These are phyloP conservation scores for Exophiala aquamarina DNA, from an alignment of 2,329 filamentous ascomycete genomes.

Conservation along the genomic window DNA sequence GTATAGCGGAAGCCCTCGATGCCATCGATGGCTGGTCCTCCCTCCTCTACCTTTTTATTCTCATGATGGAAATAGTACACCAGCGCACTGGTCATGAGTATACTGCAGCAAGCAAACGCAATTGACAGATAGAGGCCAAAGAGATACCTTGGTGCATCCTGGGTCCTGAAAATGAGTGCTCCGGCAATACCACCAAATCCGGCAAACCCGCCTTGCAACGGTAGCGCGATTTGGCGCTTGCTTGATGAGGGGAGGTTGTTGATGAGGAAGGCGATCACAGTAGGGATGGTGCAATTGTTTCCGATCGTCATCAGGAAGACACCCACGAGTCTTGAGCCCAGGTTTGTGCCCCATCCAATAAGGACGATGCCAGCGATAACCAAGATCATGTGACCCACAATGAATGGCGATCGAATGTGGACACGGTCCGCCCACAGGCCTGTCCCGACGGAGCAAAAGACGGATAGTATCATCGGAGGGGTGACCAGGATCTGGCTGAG, in stretches of 20 bases:
- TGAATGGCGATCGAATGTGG: constrained; percentile 7
- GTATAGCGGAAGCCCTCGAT: constrained; percentile 39
- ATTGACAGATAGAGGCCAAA: constrained; percentile 29
- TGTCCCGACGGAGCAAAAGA: constrained; percentile 3
- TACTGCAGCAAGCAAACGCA: neutral
- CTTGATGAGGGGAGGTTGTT: constrained; percentile 69
- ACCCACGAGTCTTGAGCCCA: constrained; percentile 3
- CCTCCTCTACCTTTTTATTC: constrained; percentile 51
- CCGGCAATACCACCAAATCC: constrained; percentile 76
- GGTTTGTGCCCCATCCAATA: constrained; percentile 6
- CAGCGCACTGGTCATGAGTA: constrained; percentile 36
- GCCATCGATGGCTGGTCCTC: constrained; percentile 53
- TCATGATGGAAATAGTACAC: constrained; percentile 53
- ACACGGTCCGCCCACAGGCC: constrained; percentile 4
- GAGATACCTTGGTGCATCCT: constrained; percentile 36
- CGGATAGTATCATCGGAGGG: constrained; percentile 4
- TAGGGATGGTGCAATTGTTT: constrained; percentile 73
- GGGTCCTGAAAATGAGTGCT: constrained; percentile 64
- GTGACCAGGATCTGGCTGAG: constrained; percentile 11
- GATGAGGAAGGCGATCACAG: constrained; percentile 73
- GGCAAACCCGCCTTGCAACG: constrained; percentile 2
- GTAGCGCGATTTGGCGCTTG: constrained; percentile 20
- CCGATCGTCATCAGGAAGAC: constrained; percentile 58
- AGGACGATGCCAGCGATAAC: constrained; percentile 8
- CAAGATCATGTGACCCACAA: constrained; percentile 2